Percentiles rank a stretch among this genome's conserved stretches.
Conservation (phyloP, 2,329 filamentous ascomycete species). For the Ceratocystiopsis sp. region DNA sequence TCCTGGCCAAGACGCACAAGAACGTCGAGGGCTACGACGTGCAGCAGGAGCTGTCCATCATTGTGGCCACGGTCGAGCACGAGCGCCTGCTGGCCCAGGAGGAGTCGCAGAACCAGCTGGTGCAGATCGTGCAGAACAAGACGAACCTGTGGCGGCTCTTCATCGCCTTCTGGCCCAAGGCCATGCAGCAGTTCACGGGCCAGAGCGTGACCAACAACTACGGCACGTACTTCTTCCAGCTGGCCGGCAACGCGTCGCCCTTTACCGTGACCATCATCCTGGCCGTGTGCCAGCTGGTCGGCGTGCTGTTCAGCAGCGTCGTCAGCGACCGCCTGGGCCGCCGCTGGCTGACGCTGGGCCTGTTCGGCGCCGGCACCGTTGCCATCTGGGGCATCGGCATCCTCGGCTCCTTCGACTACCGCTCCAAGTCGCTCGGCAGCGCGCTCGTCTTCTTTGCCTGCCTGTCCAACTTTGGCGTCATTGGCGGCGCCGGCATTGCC, state of each 20-base stretch:
- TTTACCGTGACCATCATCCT: slow-evolving; percentile 1
- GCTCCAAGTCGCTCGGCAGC: background rate
- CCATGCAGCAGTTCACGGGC: slow-evolving; percentile 2
- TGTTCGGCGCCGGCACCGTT: background rate
- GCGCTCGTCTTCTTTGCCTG: slow-evolving; percentile 1
- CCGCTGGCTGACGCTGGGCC: background rate
- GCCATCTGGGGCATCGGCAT: slow-evolving; percentile 1
- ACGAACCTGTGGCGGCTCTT: slow-evolving; percentile 3
- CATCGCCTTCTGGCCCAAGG: slow-evolving; percentile 1
- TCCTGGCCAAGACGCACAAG: background rate
- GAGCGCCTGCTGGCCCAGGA: background rate
- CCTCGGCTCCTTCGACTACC: slow-evolving; percentile 1
- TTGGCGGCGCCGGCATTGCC: slow-evolving; percentile 1
- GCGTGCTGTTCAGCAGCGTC: background rate
- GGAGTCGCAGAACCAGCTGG: background rate
- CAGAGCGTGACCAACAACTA: slow-evolving; percentile 2
- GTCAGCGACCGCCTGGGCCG: slow-evolving; percentile 1
- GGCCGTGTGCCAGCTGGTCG: slow-evolving; percentile 1
- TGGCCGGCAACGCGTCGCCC: slow-evolving; percentile 1
- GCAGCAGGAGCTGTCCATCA: background rate
- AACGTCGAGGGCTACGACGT: background rate
- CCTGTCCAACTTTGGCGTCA: slow-evolving; percentile 2
- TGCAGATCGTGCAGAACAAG: background rate
- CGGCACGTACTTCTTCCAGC: slow-evolving; percentile 2
- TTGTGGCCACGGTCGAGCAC: slow-evolving; percentile 1